These are phyloP conservation scores for Aurinia saxatilis DNA, from an alignment of 345 rosid genomes.

Conservation along the genomic window DNA sequence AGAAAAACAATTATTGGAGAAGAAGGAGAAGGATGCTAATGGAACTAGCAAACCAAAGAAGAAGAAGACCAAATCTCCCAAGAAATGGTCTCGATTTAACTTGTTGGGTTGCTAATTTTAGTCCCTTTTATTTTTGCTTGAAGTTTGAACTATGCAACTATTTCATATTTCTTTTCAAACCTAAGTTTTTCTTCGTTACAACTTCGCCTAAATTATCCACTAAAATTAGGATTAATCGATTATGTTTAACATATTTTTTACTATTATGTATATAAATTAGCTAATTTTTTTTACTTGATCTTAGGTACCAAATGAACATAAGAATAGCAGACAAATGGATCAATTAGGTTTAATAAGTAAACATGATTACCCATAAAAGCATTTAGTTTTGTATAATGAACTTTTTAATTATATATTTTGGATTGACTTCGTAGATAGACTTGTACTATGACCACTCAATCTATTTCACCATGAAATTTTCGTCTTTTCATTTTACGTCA, in stretches of 20 bases:
- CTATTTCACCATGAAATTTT: too few species aligned
- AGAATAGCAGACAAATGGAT: not conserved
- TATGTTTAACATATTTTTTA: not conserved
- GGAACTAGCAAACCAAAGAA: constrained; percentile 28
- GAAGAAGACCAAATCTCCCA: constrained; percentile 27
- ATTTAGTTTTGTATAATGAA: not conserved
- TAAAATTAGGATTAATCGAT: constrained; percentile 1
- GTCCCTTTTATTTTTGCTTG: not conserved
- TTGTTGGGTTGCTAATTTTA: constrained; percentile 45
- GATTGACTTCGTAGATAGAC: too few species aligned
- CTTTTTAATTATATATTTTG: too few species aligned
- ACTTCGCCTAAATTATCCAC: not conserved
- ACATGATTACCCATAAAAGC: not conserved
- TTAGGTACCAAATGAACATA: too few species aligned
- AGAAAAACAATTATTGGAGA: constrained; percentile 17
- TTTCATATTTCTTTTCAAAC: not conserved
- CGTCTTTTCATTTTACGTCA: too few species aligned
- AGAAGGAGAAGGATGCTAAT: constrained; percentile 12
- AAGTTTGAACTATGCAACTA: constrained; percentile 3
- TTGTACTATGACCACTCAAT: too few species aligned
- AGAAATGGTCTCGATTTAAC: constrained; percentile 37
- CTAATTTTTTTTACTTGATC: too few species aligned
- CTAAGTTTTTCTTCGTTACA: not conserved
- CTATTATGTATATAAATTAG: not conserved
- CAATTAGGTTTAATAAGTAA: not conserved